phyloP scores from a whole-genome alignment of 352 stramenopile genomes.

The Discostella stelligera region DNA sequence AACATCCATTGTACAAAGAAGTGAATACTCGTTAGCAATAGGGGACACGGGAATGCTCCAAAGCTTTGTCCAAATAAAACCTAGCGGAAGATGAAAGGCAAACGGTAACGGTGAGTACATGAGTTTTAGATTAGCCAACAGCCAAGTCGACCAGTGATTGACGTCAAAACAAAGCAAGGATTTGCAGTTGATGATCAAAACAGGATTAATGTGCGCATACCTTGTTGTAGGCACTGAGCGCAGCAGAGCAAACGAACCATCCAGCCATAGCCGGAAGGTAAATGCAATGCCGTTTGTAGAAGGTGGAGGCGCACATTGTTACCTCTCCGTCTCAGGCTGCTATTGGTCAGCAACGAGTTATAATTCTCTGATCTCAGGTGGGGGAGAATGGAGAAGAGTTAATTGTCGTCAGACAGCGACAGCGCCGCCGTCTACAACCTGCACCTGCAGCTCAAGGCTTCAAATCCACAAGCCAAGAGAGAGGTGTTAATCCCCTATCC shows the following conservation, averaged over 20 bases:
- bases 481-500: too few relatives aligned
- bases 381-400: too few relatives aligned
- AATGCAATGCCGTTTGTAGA: slow-evolving; percentile 73
- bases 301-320: slow-evolving; percentile 25
- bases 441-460: too few relatives aligned
- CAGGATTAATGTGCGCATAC: slow-evolving; percentile 10
- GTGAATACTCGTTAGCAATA: slow-evolving; percentile 78
- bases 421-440: too few relatives aligned
- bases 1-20: slow-evolving; percentile 80
- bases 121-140: neutral
- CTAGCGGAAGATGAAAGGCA: slow-evolving; percentile 24
- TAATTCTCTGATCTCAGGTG: too few relatives aligned
- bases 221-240: slow-evolving; percentile 71
- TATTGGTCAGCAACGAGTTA: neutral
- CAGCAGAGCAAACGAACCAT: slow-evolving; percentile 80
- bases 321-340: neutral
- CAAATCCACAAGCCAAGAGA: too few relatives aligned
- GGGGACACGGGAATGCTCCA: slow-evolving; percentile 71
- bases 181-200: slow-evolving; percentile 7
- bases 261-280: slow-evolving; percentile 78
- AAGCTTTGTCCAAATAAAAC: slow-evolving; percentile 71
- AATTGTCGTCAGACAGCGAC: too few relatives aligned
- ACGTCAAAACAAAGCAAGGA: neutral
- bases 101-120: neutral
- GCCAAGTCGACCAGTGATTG: neutral